These are phyloP conservation scores for Tulasnella sp. DNA, from an alignment of 768 basidiomycete genomes.

Conservation along the genomic window DNA sequence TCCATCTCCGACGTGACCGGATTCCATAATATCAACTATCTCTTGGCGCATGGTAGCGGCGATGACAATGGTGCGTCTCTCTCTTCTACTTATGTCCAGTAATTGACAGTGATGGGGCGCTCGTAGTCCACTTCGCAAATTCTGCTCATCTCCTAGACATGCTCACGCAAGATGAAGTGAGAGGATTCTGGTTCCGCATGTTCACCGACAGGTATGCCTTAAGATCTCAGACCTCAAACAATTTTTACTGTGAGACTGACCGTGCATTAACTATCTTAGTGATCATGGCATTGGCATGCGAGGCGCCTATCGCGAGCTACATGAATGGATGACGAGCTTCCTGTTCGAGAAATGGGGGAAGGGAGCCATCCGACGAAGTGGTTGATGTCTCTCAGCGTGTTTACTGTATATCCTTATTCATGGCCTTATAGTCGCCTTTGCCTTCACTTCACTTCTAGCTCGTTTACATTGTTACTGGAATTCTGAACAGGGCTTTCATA, in stretches of 20 bases:
- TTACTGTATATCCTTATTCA: background rate
- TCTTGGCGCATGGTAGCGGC: slow-evolving; percentile 86
- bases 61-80: slow-evolving; percentile 60
- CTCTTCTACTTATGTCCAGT: background rate
- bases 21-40: slow-evolving; percentile 62
- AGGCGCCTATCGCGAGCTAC: slow-evolving; percentile 74
- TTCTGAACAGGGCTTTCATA: background rate
- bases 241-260: background rate
- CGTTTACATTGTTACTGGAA: background rate
- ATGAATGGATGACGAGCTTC: slow-evolving; percentile 76
- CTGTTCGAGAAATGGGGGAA: slow-evolving; percentile 90
- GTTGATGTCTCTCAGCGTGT: background rate
- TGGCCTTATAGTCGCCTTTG: background rate
- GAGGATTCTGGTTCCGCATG: slow-evolving; percentile 71
- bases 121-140: slow-evolving; percentile 75
- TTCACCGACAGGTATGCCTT: slow-evolving; percentile 80
- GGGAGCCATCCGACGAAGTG: slow-evolving; percentile 32
- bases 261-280: slow-evolving; percentile 29
- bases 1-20: slow-evolving; percentile 81
- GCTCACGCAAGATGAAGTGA: slow-evolving; percentile 65
- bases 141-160: slow-evolving; percentile 87
- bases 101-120: background rate
- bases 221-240: background rate
- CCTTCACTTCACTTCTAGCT: background rate
- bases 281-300: slow-evolving; percentile 67